Base-by-base conservation (phyloP, 2,329 filamentous ascomycete species). In the Colletotrichum ledebouriae region DNA sequence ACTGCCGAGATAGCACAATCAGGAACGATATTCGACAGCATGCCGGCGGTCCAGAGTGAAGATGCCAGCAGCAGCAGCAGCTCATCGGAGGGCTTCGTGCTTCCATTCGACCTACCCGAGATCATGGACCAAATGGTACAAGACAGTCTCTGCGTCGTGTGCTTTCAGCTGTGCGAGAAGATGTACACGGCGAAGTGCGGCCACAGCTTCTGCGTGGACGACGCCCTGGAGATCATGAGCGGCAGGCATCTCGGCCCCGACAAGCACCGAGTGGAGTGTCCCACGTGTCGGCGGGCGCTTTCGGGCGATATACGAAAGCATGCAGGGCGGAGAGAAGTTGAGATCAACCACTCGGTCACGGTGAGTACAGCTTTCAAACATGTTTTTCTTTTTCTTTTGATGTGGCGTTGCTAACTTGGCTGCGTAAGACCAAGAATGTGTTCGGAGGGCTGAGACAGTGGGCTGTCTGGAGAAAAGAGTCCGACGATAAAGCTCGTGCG, bases 71-170 rank as follows among this genome's bases (percentile, higher is more conserved):
- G 42, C 15, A n/a, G 17, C 17, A 22, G 22, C 22, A 22, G 22
- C 22, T 29, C 25, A 6, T 6, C 25, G 25, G 25, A 29, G 25
- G 25, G 25, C 25, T 29, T 29, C 25, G 25, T 29, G 25, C 6
- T 29, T 29, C 25, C 25, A 5, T 29, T 6, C 25, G 25, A 29
- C 25, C 25, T 29, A 29, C 25, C 42, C 15, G 6, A 46, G 42
- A 20, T 9, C 13, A 46, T 63, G n/a, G 59, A 63, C 15, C 7
- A 20, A 22, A 12, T 63, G 49, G 59, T 56, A 6, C 25, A 63
- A 13, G 39, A 46, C 5, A 63, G 41, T 11, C 13, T 33, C 29
- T 63, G 59, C 15, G 17, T 5, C 12, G 56, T 63, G 12, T 63
- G 59, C 59, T 56, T 25, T 22, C 15, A 10, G 6, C n/a, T 52